Evolutionary conservation across 1,284 basidiomycete species (phyloP).

Genomic region (Coniophora puteana): DNA sequence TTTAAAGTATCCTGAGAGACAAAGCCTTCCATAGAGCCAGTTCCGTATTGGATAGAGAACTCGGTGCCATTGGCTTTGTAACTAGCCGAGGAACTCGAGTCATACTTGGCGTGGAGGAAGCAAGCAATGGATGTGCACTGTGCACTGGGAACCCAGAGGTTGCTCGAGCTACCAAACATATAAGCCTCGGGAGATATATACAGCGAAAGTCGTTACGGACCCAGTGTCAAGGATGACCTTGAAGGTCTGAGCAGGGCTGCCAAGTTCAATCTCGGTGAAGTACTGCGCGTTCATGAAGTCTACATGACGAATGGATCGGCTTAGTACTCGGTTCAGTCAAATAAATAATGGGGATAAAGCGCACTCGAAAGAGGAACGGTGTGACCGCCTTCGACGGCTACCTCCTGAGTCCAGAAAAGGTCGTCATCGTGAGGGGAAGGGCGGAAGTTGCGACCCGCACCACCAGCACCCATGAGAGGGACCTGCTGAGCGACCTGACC

Average conservation of each 20-base stretch:
- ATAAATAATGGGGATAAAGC: constrained; percentile 36
- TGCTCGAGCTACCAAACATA: constrained; percentile 62
- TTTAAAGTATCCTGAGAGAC: constrained; percentile 83
- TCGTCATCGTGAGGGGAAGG: constrained; percentile 54
- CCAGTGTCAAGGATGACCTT: constrained; percentile 89
- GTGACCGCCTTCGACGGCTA: constrained; percentile 76
- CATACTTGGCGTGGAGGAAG: constrained; percentile 96
- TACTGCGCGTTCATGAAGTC: constrained; percentile 99
- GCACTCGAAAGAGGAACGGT: constrained; percentile 86
- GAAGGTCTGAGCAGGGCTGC: constrained; percentile 79
- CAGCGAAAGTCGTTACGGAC: constrained; percentile 25
- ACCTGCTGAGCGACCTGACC: constrained; percentile 46
- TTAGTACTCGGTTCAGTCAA: constrained; percentile 8
- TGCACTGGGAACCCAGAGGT: constrained; percentile 90
- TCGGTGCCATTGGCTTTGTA: constrained; percentile 91
- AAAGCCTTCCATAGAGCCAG: constrained; percentile 96
- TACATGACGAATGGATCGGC: constrained; percentile 18
- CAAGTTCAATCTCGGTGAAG: constrained; percentile 86
- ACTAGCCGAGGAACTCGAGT: constrained; percentile 78
- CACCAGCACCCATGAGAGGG: constrained; percentile 72
- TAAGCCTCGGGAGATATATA: background rate
- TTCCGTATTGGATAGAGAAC: constrained; percentile 95
- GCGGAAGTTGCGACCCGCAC: constrained; percentile 61
- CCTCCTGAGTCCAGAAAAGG: constrained; percentile 81
- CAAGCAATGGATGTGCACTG: constrained; percentile 95